phyloP scores from a whole-genome alignment of 2,329 filamentous ascomycete species.

The Neoscytalidium dimidiatum region DNA sequence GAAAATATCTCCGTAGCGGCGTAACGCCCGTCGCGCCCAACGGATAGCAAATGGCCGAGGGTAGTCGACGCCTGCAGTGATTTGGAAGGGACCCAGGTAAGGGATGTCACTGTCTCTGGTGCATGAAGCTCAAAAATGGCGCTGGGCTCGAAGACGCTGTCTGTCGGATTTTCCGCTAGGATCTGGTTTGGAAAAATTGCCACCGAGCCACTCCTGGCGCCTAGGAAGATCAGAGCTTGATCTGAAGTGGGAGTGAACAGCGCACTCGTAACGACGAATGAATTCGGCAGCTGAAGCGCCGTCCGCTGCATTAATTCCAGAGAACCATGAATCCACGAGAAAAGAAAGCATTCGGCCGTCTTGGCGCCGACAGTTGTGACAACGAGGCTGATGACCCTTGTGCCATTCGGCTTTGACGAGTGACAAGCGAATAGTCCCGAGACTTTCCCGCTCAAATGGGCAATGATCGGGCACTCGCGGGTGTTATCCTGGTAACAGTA shows the following conservation, averaged over 20 bases:
- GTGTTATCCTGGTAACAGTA: conserved; percentile 36
- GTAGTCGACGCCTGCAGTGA: conserved; percentile 9
- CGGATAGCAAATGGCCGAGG: conserved; percentile 62
- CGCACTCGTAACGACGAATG: conserved; percentile 54
- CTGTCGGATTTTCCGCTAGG: neutral
- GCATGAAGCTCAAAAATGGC: conserved; percentile 43
- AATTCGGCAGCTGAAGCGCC: conserved; percentile 35
- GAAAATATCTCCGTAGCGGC: conserved; percentile 58
- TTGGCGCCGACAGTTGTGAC: conserved; percentile 40
- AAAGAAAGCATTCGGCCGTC: conserved; percentile 31
- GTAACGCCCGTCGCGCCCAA: conserved; percentile 75
- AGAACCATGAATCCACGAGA: neutral
- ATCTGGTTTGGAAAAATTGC: neutral
- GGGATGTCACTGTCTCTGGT: conserved; percentile 68
- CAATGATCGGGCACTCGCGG: conserved; percentile 28
- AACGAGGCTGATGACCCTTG: conserved; percentile 33
- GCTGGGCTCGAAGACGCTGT: neutral
- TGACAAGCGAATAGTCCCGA: conserved; percentile 39
- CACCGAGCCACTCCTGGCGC: conserved; percentile 7
- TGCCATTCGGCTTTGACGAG: neutral
- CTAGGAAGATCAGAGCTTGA: conserved; percentile 3
- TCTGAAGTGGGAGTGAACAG: neutral
- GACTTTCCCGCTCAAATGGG: conserved; percentile 39
- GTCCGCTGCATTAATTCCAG: neutral
- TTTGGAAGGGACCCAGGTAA: conserved; percentile 42